Evolutionary conservation across 1,284 basidiomycete genomes (phyloP).

Genomic region (Paramarasmius palmivorus): DNA sequence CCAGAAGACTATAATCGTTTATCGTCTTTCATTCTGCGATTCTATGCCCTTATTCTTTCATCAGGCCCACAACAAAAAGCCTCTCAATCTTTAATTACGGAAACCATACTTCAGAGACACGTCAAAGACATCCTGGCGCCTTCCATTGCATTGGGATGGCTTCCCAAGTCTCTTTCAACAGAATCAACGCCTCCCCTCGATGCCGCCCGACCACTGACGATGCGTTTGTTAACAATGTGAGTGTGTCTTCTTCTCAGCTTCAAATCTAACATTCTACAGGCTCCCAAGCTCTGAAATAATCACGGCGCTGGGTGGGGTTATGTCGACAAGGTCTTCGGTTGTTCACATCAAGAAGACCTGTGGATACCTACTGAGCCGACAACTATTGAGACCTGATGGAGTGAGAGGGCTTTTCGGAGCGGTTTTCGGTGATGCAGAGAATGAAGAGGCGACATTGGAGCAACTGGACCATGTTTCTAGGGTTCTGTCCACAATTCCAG

Average conservation of each 20-base stretch:
- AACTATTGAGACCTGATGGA: constrained; percentile 67
- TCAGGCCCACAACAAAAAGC: constrained; percentile 42
- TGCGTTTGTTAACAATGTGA: constrained; percentile 61
- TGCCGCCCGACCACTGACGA: constrained; percentile 45
- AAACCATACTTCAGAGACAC: constrained; percentile 58
- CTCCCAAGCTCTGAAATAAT: constrained; percentile 67
- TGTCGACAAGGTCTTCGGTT: constrained; percentile 46
- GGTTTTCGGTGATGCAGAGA: constrained; percentile 60
- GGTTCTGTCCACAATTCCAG: constrained; percentile 58
- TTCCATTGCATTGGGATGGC: constrained; percentile 67
- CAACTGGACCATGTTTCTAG: constrained; percentile 68
- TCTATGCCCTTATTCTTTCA: constrained; percentile 54
- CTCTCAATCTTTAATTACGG: constrained; percentile 60
- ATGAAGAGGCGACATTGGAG: constrained; percentile 55
- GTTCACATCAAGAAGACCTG: constrained; percentile 59
- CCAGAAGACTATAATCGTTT: constrained; percentile 45
- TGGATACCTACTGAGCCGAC: constrained; percentile 60
- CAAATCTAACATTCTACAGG: constrained; percentile 33
- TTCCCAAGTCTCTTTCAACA: constrained; percentile 52
- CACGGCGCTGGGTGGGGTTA: constrained; percentile 55
- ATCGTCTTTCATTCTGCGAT: constrained; percentile 37
- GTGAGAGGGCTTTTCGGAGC: constrained; percentile 66
- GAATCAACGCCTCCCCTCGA: constrained; percentile 31
- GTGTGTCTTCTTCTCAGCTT: constrained; percentile 27
- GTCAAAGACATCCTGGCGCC: constrained; percentile 57